A percentile compares a stretch with the other conserved stretches of the same genome.
Evolutionary conservation across 768 basidiomycete genomes (phyloP).

Genomic region (Suillus spraguei): DNA sequence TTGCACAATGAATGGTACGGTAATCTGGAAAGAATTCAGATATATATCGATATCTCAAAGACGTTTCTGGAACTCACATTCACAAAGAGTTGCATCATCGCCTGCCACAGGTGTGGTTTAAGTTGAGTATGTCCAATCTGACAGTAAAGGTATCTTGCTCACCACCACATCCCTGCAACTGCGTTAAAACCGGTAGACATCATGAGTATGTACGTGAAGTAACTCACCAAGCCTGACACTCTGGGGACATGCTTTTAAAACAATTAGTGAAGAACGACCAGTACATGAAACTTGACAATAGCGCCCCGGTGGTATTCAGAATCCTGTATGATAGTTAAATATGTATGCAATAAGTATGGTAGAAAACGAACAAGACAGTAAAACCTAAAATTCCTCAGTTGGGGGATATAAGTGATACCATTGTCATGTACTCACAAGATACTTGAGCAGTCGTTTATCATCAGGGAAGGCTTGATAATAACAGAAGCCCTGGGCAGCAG

Average conservation of each 20-base stretch:
- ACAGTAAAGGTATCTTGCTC: not conserved
- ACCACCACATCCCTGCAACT: not conserved
- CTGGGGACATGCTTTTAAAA: not conserved
- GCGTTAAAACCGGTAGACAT: not conserved
- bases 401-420: not conserved
- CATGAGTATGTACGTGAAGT: not conserved
- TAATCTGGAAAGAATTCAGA: not conserved
- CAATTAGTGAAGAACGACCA: not conserved
- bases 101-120: not conserved
- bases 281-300: slow-evolving; percentile 4
- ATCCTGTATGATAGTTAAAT: slow-evolving; percentile 2
- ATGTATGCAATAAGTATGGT: not conserved
- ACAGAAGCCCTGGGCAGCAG: not conserved
- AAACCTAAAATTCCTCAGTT: not conserved
- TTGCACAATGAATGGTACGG: slow-evolving; percentile 9
- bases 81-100: not conserved
- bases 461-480: slow-evolving; percentile 7
- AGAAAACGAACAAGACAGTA: not conserved
- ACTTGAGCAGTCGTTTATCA: slow-evolving; percentile 7
- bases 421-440: not conserved
- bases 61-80: not conserved
- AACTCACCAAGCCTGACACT: slow-evolving; percentile 1
- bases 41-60: not conserved
- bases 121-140: not conserved
- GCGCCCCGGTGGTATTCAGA: not conserved